Percentiles rank a stretch among this genome's conserved stretches.
phyloP scores from a whole-genome alignment of 352 stramenopile genomes.

The Pythium biforme region DNA sequence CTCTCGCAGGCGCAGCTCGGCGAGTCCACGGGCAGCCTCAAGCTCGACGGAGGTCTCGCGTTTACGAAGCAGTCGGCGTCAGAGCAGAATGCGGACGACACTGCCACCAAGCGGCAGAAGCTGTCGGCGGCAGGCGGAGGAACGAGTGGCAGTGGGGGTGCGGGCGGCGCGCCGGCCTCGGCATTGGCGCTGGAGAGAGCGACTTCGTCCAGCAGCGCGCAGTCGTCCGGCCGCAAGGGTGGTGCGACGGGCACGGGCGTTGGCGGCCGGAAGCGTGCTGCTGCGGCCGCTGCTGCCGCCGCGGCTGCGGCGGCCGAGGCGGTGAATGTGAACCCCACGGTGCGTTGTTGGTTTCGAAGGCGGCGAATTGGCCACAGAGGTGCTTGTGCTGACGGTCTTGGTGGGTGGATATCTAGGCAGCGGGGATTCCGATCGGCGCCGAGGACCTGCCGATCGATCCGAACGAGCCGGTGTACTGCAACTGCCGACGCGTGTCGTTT shows the following conservation, averaged over 20 bases:
- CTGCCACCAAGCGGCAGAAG: conserved; percentile 23
- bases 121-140: not conserved
- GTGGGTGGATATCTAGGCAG: conserved; percentile 16
- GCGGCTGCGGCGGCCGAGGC: conserved; percentile 1
- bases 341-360: not conserved
- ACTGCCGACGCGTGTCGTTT: conserved; percentile 85
- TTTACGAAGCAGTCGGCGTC: not conserved
- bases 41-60: not conserved
- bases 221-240: conserved; percentile 8
- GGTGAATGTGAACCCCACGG: conserved; percentile 14
- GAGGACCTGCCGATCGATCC: conserved; percentile 85
- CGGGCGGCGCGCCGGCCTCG: not conserved
- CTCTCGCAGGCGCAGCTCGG: conserved; percentile 16
- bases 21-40: not conserved
- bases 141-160: not conserved
- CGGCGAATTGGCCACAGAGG: not conserved
- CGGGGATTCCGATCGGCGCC: conserved; percentile 40
- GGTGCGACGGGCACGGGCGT: conserved; percentile 19
- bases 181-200: not conserved
- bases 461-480: conserved; percentile 88
- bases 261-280: conserved; percentile 54
- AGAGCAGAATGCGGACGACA: not conserved
- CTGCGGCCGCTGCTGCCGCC: conserved; percentile 32
- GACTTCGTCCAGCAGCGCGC: not conserved
- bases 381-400: conserved; percentile 1